These are phyloP conservation scores for Aspergillus tamarii DNA, from an alignment of 2,329 filamentous ascomycete genomes.

Conservation along the genomic window DNA sequence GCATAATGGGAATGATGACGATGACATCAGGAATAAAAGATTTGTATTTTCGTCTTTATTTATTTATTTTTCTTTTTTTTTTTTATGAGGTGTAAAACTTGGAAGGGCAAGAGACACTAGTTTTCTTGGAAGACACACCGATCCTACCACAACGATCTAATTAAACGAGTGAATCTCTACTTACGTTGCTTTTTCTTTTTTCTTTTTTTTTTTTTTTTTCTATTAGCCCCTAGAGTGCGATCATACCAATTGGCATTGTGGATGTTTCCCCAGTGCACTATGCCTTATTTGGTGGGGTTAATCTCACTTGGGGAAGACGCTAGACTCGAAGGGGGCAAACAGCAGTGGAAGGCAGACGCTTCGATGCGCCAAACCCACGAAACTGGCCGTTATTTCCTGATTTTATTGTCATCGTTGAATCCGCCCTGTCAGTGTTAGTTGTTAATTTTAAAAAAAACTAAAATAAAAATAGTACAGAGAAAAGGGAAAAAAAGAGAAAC, in stretches of 20 bases:
- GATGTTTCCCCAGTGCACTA: neutral
- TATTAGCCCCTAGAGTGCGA: neutral
- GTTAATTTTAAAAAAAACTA: neutral
- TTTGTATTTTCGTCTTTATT: neutral
- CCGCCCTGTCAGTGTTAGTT: slow-evolving; percentile 3
- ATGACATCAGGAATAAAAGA: neutral
- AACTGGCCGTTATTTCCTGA: neutral
- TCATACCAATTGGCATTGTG: neutral
- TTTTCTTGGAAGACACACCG: neutral
- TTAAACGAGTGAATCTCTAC: neutral
- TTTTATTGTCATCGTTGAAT: neutral
- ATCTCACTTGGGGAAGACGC: neutral
- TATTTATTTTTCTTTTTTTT: neutral
- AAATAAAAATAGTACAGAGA: neutral
- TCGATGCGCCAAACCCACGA: neutral
- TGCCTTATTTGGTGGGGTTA: neutral
- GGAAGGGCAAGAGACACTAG: neutral
- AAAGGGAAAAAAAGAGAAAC: neutral
- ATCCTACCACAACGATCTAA: neutral
- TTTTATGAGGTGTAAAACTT: neutral
- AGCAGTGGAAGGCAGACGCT: neutral
- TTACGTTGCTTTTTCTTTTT: neutral
- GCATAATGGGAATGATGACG: neutral
- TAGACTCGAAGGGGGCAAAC: neutral
- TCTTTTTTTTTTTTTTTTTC: neutral